These are phyloP conservation scores for Candida pseudoviswanathii DNA, from an alignment of 1,139 yeast species.

Conservation along the genomic window DNA sequence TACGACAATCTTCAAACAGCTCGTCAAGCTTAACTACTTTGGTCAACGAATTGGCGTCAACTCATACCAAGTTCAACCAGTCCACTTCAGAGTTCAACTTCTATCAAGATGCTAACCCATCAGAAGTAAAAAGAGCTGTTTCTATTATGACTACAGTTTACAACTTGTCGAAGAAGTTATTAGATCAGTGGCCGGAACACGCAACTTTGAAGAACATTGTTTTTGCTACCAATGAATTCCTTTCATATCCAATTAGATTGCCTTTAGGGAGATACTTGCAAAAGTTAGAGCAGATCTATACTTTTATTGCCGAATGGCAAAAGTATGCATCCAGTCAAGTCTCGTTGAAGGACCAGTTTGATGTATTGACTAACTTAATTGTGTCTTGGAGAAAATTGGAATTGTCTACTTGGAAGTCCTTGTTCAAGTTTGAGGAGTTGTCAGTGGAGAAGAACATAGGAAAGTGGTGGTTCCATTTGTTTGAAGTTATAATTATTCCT, in stretches of 20 bases:
- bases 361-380: slow-evolving; percentile 64
- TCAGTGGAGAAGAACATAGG: slow-evolving; percentile 57
- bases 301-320: slow-evolving; percentile 88
- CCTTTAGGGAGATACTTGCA: slow-evolving; percentile 80
- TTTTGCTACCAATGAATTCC: slow-evolving; percentile 68
- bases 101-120: slow-evolving; percentile 64
- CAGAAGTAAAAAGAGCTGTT: slow-evolving; percentile 65
- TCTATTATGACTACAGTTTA: slow-evolving; percentile 51
- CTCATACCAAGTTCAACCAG: slow-evolving; percentile 24
- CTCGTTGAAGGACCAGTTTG: slow-evolving; percentile 58
- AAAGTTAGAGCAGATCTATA: slow-evolving; percentile 84
- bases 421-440: slow-evolving; percentile 69
- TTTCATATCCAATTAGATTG: slow-evolving; percentile 59
- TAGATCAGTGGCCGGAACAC: slow-evolving; percentile 92
- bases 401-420: slow-evolving; percentile 78
- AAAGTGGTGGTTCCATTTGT: slow-evolving; percentile 90
- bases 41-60: slow-evolving; percentile 37
- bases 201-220: slow-evolving; percentile 75
- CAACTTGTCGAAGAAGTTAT: slow-evolving; percentile 47
- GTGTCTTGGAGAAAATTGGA: slow-evolving; percentile 92
- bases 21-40: slow-evolving; percentile 46
- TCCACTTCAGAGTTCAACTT: slow-evolving; percentile 50
- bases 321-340: slow-evolving; percentile 84
- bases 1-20: slow-evolving; percentile 23
- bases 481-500: slow-evolving; percentile 70